Conservation (phyloP, 257 asterid species). For the Asclepias syriaca region DNA sequence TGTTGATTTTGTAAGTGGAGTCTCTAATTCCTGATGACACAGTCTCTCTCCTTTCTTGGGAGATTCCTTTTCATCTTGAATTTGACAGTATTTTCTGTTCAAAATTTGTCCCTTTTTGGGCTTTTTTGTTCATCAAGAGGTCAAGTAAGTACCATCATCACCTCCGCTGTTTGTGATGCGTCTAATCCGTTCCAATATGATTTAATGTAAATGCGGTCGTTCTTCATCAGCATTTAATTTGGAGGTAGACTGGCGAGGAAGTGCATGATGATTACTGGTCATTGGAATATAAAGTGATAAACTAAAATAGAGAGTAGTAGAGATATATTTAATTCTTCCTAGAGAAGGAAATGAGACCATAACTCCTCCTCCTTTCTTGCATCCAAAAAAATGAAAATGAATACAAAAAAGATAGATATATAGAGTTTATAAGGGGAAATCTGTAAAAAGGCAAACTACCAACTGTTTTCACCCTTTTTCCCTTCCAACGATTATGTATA, state of each 20-base stretch:
- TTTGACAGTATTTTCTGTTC: background rate
- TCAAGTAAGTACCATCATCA: background rate
- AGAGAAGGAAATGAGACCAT: no score
- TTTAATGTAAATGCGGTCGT: background rate
- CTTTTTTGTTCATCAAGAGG: background rate
- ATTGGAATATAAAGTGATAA: no score
- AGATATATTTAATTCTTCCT: no score
- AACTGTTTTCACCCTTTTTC: no score
- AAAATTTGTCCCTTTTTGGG: background rate
- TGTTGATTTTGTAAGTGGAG: background rate
- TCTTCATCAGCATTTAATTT: background rate
- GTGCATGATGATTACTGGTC: no score
- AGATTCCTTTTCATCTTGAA: background rate
- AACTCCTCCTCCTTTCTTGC: background rate
- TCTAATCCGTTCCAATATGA: background rate
- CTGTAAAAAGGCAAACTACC: no score
- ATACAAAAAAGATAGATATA: background rate
- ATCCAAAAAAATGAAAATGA: background rate
- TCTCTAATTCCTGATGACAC: background rate
- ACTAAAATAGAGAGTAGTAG: no score
- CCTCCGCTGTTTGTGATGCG: background rate
- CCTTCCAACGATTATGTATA: no score
- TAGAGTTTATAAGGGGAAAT: no score
- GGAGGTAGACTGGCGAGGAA: background rate
- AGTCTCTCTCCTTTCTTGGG: background rate